Evolutionary conservation across 2,329 filamentous ascomycete species (phyloP), one percentile per base, ranked within the genome.

Genomic region (Shiraia sp.): DNA sequence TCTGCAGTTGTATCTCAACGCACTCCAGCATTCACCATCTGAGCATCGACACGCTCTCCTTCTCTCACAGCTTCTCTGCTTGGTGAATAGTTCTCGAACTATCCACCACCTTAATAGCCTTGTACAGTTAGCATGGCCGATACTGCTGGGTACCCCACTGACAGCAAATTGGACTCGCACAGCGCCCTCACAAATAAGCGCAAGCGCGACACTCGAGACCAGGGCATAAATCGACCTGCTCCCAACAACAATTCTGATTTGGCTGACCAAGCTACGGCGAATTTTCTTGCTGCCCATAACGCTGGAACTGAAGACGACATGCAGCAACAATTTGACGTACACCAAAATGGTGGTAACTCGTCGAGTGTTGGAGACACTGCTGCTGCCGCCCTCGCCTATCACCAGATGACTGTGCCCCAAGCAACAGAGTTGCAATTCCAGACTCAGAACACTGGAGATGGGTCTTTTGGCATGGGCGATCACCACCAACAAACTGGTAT

Each of bases 281-380:
- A 63, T 13, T 72, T 73, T 37, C 64, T 73, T 29, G 63, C 61
- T 17, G 65, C 63, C 40, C 68, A 74, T 48, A 68, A 72, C 51
- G 67, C 65, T 10, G 38, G 38, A 12, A 62, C 66, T 36, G 67
- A 73, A 30, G 65, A 70, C 49, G 69, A 73, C 29, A 74, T 73
- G 63, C 66, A 71, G 43, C 63, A 67, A 39, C 60, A 61, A 29
- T 72, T 74, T 40, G 69, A 71, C 48, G 59, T 66, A 8, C 72
- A 75, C 33, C 78, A 80, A 48, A 82, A 81, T 51, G 78, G 78
- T 40, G 70, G 77, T 30, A 75, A 72, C 61, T 75, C 65, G 61
- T 70, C 73, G 25, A 75, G 66, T 48, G 74, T 75, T 10, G 75
- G 72, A 51, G 82, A 83, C 33, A 85, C 82, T 28, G 82, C 82